Conservation (phyloP, 306 rosid genomes). For the Fagus sylvatica region DNA sequence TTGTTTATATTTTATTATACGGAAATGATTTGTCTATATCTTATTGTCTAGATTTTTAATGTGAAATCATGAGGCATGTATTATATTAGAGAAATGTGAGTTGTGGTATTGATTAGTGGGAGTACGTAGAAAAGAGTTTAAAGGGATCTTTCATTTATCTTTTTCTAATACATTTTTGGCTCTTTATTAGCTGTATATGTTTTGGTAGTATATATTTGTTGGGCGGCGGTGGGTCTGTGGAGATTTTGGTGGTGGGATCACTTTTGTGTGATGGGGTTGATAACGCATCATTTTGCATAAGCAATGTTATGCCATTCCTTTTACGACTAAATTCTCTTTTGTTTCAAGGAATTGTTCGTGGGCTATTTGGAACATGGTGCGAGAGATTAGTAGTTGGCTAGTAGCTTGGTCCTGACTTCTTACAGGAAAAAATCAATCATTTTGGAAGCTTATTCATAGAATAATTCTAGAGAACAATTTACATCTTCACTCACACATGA, state of each 20-base stretch:
- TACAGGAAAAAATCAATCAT: too few relatives aligned
- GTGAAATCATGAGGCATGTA: too few relatives aligned
- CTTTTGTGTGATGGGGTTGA: not conserved
- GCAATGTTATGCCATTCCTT: not conserved
- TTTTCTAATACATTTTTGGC: not conserved
- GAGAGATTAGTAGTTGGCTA: too few relatives aligned
- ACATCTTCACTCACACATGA: too few relatives aligned
- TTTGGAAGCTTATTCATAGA: too few relatives aligned
- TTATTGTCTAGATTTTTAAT: too few relatives aligned
- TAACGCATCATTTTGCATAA: not conserved
- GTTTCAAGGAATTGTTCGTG: not conserved
- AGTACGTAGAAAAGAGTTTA: not conserved
- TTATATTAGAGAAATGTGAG: not conserved
- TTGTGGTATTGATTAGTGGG: not conserved
- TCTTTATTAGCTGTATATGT: not conserved
- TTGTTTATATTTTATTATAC: too few relatives aligned
- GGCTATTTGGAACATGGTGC: not conserved
- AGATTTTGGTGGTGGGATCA: constrained; percentile 33
- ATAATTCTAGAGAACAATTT: too few relatives aligned
- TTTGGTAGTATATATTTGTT: not conserved
- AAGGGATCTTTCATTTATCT: not conserved
- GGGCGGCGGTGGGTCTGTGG: not conserved
- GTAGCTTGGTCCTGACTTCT: too few relatives aligned
- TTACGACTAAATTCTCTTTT: not conserved
- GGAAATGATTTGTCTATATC: too few relatives aligned